Evolutionary conservation across 2,329 filamentous ascomycete species (phyloP).

Genomic region (Ceratocystis eucalypticola): DNA sequence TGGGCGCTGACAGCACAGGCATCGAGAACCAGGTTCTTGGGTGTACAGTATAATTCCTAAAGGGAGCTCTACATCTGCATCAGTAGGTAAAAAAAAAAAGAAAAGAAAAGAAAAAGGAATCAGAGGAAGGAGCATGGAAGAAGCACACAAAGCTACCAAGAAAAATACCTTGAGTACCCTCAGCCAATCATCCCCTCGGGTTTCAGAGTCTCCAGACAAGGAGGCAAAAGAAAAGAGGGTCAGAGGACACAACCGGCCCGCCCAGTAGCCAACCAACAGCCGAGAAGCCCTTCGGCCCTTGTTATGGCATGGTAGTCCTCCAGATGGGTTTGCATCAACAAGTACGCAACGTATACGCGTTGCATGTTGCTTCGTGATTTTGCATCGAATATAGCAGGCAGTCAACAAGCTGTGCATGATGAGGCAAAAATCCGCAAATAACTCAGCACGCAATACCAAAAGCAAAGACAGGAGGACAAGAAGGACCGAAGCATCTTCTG

Average conservation of each 20-base stretch:
- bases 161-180: background rate
- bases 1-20: background rate
- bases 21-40: slow-evolving; percentile 12
- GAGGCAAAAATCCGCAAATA: background rate
- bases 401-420: background rate
- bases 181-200: background rate
- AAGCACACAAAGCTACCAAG: background rate
- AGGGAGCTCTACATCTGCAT: background rate
- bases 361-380: background rate
- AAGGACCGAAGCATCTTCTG: background rate
- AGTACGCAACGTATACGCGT: background rate
- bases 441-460: background rate
- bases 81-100: background rate
- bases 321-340: background rate
- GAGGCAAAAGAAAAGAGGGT: background rate
- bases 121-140: background rate
- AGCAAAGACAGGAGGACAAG: background rate
- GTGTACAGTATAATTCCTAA: background rate
- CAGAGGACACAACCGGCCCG: background rate
- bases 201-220: background rate
- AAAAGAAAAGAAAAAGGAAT: background rate
- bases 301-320: background rate
- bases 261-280: background rate
- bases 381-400: background rate
- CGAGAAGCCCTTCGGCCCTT: background rate